phyloP scores from a whole-genome alignment of 2,329 filamentous ascomycete species.

The Botryotinia calthae region DNA sequence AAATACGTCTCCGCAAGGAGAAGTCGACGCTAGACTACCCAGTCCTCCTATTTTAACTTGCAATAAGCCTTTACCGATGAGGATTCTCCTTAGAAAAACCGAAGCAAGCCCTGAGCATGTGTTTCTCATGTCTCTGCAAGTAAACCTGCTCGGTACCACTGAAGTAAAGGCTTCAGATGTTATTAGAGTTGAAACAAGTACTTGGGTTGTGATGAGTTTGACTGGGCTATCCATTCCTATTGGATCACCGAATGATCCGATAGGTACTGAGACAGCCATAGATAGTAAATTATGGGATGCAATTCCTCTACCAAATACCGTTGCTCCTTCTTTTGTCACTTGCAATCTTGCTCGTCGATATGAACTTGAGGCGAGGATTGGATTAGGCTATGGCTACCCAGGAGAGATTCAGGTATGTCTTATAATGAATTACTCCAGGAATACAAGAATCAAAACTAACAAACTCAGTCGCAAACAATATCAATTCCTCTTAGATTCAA shows the following conservation, averaged over 20 bases:
- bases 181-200: slow-evolving; percentile 64
- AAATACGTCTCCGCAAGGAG: slow-evolving; percentile 64
- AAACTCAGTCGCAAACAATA: slow-evolving; percentile 65
- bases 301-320: slow-evolving; percentile 73
- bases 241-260: slow-evolving; percentile 55
- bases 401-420: slow-evolving; percentile 40
- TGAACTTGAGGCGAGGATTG: slow-evolving; percentile 77
- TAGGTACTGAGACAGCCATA: slow-evolving; percentile 66
- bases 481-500: slow-evolving; percentile 76
- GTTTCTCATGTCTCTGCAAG: slow-evolving; percentile 74
- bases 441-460: slow-evolving; percentile 20
- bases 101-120: slow-evolving; percentile 66
- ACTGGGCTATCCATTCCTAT: slow-evolving; percentile 71
- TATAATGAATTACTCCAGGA: neutral
- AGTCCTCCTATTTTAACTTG: slow-evolving; percentile 87
- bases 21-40: slow-evolving; percentile 75
- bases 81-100: slow-evolving; percentile 75
- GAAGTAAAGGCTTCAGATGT: slow-evolving; percentile 76
- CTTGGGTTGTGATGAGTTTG: slow-evolving; percentile 72
- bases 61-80: slow-evolving; percentile 78
- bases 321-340: slow-evolving; percentile 81
- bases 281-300: slow-evolving; percentile 71
- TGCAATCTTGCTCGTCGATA: slow-evolving; percentile 85
- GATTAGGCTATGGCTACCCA: slow-evolving; percentile 69
- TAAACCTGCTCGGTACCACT: slow-evolving; percentile 78